Evolutionary conservation across 805 yeast genomes (phyloP), one percentile per base, ranked within the genome.

Genomic region (Nadsonia fulvescens): DNA sequence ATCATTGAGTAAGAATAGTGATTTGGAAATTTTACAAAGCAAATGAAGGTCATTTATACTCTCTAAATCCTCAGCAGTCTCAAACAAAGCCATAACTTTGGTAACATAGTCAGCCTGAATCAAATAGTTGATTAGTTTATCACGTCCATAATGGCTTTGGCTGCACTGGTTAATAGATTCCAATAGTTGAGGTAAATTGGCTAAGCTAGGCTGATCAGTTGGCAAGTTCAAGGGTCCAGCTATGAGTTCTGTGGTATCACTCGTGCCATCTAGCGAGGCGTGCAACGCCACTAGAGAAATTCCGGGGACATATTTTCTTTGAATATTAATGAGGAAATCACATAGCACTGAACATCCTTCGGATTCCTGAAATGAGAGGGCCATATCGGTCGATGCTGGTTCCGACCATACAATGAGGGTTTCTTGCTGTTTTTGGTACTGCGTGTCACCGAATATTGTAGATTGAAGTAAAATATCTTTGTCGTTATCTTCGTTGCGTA

Each of bases 351-450:
- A 65, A 48, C 98, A 86, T 0, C 95, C 96, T 23, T 73, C 75
- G 18, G 78, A 70, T 40, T 82, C 95, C 47, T 86, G 94, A 47
- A 86, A 86, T 23, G 91, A 75, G 13, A 86, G 56, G 2, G 96
- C 96, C 35, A 79, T 67, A 47, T 81, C 92, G 23, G 37, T 37
- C 5, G 73, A 69, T 11, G 63, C 59, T 3, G 52, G 40, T 42
- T 79, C 93, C 6, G 91, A 76, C 96, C 96, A 86, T 12, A 86
- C 93, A 6, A 86, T 79, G 24, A 86, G 55, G 0, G 95, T 82
- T 32, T 82, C 95, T 43, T 82, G 93, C 43, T 89, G 96, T 42
- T 92, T 64, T 45, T 86, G 95, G 45, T 77, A 86, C 38, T 77
- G 91, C 3, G 70, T 72, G 15, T 65, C 51, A 0, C 91, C 91